A percentile compares a stretch with the other conserved stretches of the same genome.
These are phyloP conservation scores for Sanghuangporus baumii DNA, from an alignment of 1,284 basidiomycete species.

Conservation along the genomic window DNA sequence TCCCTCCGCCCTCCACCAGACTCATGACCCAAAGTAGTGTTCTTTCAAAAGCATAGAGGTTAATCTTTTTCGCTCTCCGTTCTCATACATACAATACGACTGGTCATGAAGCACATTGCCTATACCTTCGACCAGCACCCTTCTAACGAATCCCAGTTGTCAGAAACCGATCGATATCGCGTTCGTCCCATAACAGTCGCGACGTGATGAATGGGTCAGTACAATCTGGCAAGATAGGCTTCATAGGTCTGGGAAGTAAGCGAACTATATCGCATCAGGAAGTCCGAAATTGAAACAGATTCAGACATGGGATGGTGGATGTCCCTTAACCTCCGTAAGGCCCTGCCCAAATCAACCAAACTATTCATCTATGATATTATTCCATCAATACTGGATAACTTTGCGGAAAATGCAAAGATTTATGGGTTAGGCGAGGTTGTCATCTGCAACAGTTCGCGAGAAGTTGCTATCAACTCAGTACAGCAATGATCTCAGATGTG, in stretches of 20 bases:
- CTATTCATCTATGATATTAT: conserved; percentile 18
- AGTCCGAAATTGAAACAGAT: not conserved
- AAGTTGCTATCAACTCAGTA: conserved; percentile 12
- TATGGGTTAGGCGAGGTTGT: not conserved
- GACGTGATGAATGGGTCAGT: not conserved
- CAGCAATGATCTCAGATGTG: not conserved
- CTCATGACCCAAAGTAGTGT: not conserved
- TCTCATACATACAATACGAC: too few relatives aligned
- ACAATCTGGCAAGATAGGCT: conserved; percentile 5
- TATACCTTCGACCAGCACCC: too few relatives aligned
- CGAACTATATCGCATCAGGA: not conserved
- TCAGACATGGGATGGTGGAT: conserved; percentile 21
- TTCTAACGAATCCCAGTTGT: too few relatives aligned
- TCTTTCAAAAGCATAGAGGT: not conserved
- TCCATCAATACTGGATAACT: conserved; percentile 10
- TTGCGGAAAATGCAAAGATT: not conserved
- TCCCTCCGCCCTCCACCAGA: not conserved
- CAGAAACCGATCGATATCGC: too few relatives aligned
- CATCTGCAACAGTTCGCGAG: not conserved
- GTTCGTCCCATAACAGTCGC: too few relatives aligned
- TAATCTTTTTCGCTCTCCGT: too few relatives aligned
- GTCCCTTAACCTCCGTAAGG: conserved; percentile 18
- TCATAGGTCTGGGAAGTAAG: conserved; percentile 17
- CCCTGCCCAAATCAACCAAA: conserved; percentile 9
- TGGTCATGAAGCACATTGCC: too few relatives aligned